Percentiles rank a stretch among this genome's conserved stretches.
phyloP scores from a whole-genome alignment of 2,329 filamentous ascomycete species.

The Proliferodiscus dingleyae region DNA sequence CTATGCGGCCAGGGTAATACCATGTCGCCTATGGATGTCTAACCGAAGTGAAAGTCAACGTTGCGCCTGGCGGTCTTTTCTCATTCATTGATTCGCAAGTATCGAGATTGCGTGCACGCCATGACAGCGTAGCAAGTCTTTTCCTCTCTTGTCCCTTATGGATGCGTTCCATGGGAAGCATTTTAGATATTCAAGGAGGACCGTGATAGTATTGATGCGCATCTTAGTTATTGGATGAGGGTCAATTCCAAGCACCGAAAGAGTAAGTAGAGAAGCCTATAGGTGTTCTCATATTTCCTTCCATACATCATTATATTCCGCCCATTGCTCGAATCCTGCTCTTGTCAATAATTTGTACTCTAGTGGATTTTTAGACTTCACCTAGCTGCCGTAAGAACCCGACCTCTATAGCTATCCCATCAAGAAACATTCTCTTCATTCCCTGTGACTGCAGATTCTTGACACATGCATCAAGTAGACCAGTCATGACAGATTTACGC shows the following conservation, averaged over 20 bases:
- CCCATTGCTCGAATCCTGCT: slow-evolving; percentile 54
- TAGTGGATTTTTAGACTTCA: slow-evolving; percentile 31
- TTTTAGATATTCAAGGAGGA: background rate
- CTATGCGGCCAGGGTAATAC: background rate
- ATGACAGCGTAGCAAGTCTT: too few relatives aligned
- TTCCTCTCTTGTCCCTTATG: too few relatives aligned
- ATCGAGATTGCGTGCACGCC: too few relatives aligned
- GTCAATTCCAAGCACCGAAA: too few relatives aligned
- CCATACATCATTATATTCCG: slow-evolving; percentile 53
- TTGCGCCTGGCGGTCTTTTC: too few relatives aligned
- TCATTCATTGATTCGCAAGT: too few relatives aligned
- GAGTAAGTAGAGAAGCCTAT: background rate
- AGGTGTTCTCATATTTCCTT: slow-evolving; percentile 29
- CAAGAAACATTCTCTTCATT: slow-evolving; percentile 51
- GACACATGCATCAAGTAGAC: slow-evolving; percentile 49
- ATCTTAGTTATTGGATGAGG: too few relatives aligned
- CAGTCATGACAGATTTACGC: slow-evolving; percentile 46
- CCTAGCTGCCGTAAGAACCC: slow-evolving; percentile 49
- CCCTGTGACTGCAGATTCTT: slow-evolving; percentile 42
- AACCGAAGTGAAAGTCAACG: background rate
- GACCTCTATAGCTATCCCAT: slow-evolving; percentile 47
- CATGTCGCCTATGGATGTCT: background rate
- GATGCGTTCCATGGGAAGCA: background rate
- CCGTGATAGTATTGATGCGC: too few relatives aligned
- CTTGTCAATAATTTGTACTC: slow-evolving; percentile 6